These are phyloP conservation scores for Mortierella sp. DNA, from an alignment of 371 early-diverging fungal genomes.

Conservation along the genomic window DNA sequence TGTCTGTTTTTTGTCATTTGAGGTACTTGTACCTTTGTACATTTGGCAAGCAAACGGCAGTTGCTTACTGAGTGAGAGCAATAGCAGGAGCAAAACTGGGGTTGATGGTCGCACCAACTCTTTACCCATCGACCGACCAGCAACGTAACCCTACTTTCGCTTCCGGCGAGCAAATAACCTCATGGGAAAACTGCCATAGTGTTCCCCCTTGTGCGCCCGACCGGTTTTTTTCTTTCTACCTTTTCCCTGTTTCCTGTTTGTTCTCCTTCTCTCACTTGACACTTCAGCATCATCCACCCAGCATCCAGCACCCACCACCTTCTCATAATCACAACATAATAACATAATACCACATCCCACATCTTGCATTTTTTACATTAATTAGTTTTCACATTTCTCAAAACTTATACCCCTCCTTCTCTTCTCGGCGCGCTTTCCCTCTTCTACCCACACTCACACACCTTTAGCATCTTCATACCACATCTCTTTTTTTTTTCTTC, in stretches of 20 bases:
- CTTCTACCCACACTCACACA: neutral
- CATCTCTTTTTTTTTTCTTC: too few species aligned
- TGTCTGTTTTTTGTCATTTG: neutral
- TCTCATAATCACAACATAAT: neutral
- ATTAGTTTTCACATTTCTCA: too few species aligned
- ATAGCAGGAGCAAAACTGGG: neutral
- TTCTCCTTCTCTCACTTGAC: too few species aligned
- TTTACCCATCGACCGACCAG: too few species aligned
- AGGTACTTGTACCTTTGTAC: neutral
- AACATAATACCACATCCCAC: too few species aligned
- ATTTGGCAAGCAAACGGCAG: neutral
- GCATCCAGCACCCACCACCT: neutral
- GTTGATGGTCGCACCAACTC: constrained; percentile 6
- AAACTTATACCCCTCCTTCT: too few species aligned
- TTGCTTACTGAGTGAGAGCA: constrained; percentile 3
- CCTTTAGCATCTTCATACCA: constrained; percentile 7
- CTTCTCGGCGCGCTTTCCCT: too few species aligned
- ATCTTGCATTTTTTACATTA: too few species aligned
- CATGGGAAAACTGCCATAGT: constrained; percentile 14
- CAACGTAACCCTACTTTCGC: neutral
- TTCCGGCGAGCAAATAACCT: neutral
- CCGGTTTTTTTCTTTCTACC: neutral
- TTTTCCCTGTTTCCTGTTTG: constrained; percentile 7
- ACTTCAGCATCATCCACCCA: neutral
- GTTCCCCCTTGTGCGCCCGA: too few species aligned